phyloP scores from a whole-genome alignment of 2,329 filamentous ascomycete species.

The Hymenoscyphus scutula region DNA sequence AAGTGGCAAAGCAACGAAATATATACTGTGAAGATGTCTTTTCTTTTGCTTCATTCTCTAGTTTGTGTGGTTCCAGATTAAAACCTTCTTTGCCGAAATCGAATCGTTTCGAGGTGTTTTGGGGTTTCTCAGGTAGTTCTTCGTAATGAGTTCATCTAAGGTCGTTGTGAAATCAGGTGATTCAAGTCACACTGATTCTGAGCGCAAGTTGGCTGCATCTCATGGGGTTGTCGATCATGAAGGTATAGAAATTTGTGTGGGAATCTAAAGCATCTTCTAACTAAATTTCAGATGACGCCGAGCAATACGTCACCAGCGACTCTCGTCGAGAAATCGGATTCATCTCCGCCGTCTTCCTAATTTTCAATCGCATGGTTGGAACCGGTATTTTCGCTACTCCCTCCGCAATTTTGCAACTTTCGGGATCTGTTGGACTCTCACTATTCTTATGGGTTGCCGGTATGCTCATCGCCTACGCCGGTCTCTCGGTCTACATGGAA shows the following conservation, averaged over 20 bases:
- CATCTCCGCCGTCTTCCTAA: constrained; percentile 54
- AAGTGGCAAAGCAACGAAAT: neutral
- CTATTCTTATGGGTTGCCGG: constrained; percentile 63
- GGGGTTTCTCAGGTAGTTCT: neutral
- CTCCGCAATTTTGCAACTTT: constrained; percentile 53
- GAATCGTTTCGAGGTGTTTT: constrained; percentile 1
- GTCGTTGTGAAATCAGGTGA: neutral
- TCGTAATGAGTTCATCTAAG: neutral
- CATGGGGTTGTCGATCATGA: neutral
- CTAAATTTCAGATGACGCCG: neutral
- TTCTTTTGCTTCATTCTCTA: neutral
- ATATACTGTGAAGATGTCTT: neutral
- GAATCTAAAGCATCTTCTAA: neutral
- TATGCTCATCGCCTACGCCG: constrained; percentile 59
- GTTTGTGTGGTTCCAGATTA: neutral
- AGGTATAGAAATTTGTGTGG: neutral
- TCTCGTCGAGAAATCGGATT: constrained; percentile 53
- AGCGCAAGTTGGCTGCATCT: neutral
- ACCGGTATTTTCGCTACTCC: constrained; percentile 67
- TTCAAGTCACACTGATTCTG: neutral
- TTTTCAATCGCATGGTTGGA: constrained; percentile 65
- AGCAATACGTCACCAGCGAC: constrained; percentile 20
- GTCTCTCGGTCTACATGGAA: constrained; percentile 64
- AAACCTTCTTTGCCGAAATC: neutral
- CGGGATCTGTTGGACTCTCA: constrained; percentile 59